Evolutionary conservation across 1,284 basidiomycete species (phyloP).

Genomic region (Pholiota adiposa): DNA sequence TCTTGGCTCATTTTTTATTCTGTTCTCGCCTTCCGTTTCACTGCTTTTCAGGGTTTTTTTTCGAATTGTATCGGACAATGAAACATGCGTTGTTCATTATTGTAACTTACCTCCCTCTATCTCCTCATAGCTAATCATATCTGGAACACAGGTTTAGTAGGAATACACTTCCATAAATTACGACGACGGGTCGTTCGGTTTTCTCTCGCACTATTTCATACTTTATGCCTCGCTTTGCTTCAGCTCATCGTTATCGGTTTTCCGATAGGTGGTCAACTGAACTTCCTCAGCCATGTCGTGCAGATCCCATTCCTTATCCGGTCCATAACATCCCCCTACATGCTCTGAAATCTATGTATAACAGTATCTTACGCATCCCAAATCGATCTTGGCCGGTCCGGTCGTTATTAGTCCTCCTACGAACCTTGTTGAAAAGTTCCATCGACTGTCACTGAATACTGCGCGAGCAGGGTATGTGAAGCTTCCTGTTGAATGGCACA

Average conservation of each 20-base stretch:
- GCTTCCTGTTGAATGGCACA: conserved; percentile 2
- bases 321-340: background rate
- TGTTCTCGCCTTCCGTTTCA: background rate
- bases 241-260: too few species aligned
- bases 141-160: too few species aligned
- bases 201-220: too few species aligned
- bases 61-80: conserved; percentile 10
- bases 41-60: background rate
- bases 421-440: conserved; percentile 6
- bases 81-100: conserved; percentile 4
- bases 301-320: background rate
- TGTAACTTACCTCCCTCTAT: background rate
- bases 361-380: background rate
- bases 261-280: too few species aligned
- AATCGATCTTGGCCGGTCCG: background rate
- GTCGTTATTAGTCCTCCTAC: background rate
- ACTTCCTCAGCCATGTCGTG: background rate
- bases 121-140: too few species aligned
- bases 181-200: too few species aligned
- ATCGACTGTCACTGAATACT: background rate
- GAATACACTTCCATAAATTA: too few species aligned
- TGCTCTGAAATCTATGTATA: background rate
- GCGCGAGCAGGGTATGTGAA: background rate
- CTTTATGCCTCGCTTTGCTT: too few species aligned
- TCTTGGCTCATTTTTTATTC: background rate